Base-by-base conservation (phyloP, 2,329 filamentous ascomycete genomes). In the Diaporthe vaccinii region DNA sequence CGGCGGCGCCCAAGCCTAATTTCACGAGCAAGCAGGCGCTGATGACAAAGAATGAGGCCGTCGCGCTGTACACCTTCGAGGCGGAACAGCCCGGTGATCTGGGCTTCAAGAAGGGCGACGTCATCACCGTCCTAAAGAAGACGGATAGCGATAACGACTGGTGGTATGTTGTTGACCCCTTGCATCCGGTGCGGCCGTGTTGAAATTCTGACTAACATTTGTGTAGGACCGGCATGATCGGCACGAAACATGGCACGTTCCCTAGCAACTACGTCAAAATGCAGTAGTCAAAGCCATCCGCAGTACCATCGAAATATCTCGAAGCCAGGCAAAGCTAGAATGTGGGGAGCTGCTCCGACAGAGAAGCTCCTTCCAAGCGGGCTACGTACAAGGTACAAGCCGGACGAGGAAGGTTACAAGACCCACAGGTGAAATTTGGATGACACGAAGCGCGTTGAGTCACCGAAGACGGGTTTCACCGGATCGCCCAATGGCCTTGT, bases 41-140 rank as follows among this genome's bases (percentile, higher is more conserved):
- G 76, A 81, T 92, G 76, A 90, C 89, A 82, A 89, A 90, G 79
- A 95, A 98, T 79, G 95, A 98, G 84, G 97, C 95, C 0, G 89
- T 98, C 28, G 97, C 97, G 3, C 88, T 98, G 77, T 98, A 94
- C 84, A 98, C 94, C 2, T 99, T 99, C 82, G 96, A 98, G 77
- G 93, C 95, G 0, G 96, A 98, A 80, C 96, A 98, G 84, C 92
- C 95, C 0, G 96, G 96, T 6, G 96, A 99, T 83, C 84, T 98
- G 74, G 95, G 93, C 0, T 99, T 99, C 86, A 98, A 98, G 87
- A 99, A 99, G 88, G 97, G 97, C 28, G 97, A 99, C 41, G 85
- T 98, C 74, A 98, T 99, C 78, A 98, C 95, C 1, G 95, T 99
- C 75, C 84, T 98, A 74, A 98, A 99, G 87, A 94, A 94, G 84